These are phyloP conservation scores for Prunus kanzakura DNA, from an alignment of 306 rosid genomes.

Conservation along the genomic window DNA sequence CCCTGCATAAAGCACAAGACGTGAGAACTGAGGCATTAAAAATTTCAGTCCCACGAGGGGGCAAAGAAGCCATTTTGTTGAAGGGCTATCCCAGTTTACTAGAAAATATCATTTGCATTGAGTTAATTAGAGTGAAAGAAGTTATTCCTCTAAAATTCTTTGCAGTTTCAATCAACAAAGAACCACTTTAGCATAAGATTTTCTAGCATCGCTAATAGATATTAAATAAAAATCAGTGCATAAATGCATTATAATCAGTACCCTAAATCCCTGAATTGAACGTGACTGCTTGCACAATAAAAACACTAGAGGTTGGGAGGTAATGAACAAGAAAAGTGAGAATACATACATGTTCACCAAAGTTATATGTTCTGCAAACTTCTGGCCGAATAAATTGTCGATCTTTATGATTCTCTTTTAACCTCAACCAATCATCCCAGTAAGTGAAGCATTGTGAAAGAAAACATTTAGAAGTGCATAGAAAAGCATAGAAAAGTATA, in stretches of 20 bases:
- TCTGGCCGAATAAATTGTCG: conserved; percentile 94
- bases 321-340: conserved; percentile 12
- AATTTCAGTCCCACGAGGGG: not conserved
- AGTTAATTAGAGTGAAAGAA: not conserved
- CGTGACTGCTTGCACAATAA: not conserved
- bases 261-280: not conserved
- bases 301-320: not conserved
- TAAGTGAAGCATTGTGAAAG: conserved; percentile 84
- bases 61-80: not conserved
- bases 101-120: not conserved
- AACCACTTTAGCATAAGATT: not conserved
- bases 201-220: not conserved
- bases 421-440: conserved; percentile 99
- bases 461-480: conserved; percentile 29
- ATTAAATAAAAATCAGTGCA: not conserved
- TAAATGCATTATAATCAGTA: not conserved
- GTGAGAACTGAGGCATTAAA: conserved; percentile 15
- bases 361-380: conserved; percentile 96
- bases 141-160: not conserved
- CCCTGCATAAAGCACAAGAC: conserved; percentile 50
- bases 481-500: conserved; percentile 19
- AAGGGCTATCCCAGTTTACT: not conserved
- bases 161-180: not conserved
- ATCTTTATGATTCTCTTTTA: conserved; percentile 78
- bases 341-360: conserved; percentile 83